phyloP scores from a whole-genome alignment of 1,284 basidiomycete species.

The Moniliella sp. region DNA sequence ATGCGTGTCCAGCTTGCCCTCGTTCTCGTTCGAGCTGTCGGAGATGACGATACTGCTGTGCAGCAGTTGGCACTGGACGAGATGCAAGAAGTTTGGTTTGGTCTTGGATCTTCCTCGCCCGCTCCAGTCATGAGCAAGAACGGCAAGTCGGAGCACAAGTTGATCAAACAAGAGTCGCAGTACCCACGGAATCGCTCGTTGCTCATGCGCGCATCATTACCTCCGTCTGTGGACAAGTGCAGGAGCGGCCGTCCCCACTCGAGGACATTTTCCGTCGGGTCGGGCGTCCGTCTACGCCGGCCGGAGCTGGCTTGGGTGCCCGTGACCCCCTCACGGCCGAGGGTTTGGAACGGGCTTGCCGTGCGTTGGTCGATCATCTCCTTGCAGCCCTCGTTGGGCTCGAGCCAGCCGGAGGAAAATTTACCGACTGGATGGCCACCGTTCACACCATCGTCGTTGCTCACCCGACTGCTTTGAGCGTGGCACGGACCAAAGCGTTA shows the following conservation, averaged over 20 bases:
- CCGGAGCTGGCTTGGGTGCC: too few relatives aligned
- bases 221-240: conserved; percentile 57
- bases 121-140: too few relatives aligned
- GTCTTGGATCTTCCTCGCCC: too few relatives aligned
- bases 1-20: conserved; percentile 59
- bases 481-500: conserved; percentile 56
- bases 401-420: too few relatives aligned
- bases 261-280: conserved; percentile 55
- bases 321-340: not conserved
- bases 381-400: too few relatives aligned
- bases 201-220: conserved; percentile 44
- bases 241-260: conserved; percentile 57
- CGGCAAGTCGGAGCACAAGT: too few relatives aligned
- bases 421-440: too few relatives aligned
- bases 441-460: conserved; percentile 60
- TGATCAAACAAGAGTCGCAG: too few relatives aligned
- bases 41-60: conserved; percentile 78
- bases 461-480: conserved; percentile 58
- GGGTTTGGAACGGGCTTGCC: too few relatives aligned
- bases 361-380: too few relatives aligned
- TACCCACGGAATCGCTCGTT: too few relatives aligned
- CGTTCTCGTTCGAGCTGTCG: conserved; percentile 55
- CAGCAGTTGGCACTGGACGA: conserved; percentile 66
- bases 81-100: conserved; percentile 71
- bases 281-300: not conserved